Conservation (phyloP, 2,329 filamentous ascomycete species). For the Pseudovirgaria hyperparasitica region DNA sequence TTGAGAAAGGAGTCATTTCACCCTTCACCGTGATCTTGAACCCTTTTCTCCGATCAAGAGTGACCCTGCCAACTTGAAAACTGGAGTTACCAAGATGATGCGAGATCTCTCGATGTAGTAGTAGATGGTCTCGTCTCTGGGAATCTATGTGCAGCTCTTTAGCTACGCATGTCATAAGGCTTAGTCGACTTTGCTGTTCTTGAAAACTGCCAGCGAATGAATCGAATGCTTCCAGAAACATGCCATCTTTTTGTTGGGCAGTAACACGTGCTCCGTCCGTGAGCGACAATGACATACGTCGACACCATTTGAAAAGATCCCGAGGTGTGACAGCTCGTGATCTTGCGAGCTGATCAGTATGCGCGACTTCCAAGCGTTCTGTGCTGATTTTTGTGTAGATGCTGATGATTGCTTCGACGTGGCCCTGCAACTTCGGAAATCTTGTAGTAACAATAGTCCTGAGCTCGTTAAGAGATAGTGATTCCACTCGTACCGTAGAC, state of each 20-base stretch:
- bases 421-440: conserved; percentile 54
- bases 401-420: conserved; percentile 42
- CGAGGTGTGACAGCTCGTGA: conserved; percentile 54
- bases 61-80: conserved; percentile 34
- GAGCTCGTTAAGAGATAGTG: conserved; percentile 58
- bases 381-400: conserved; percentile 39
- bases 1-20: conserved; percentile 60
- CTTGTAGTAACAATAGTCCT: conserved; percentile 57
- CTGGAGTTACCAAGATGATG: conserved; percentile 2
- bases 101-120: conserved; percentile 56
- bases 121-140: conserved; percentile 65
- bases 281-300: conserved; percentile 57
- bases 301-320: conserved; percentile 87
- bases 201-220: conserved; percentile 78
- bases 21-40: conserved; percentile 24
- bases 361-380: too few relatives aligned
- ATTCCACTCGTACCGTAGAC: conserved; percentile 58
- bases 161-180: conserved; percentile 59
- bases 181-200: conserved; percentile 45
- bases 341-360: too few relatives aligned
- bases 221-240: conserved; percentile 88
- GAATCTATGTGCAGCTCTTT: conserved; percentile 79
- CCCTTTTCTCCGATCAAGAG: conserved; percentile 25
- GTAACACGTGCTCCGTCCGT: conserved; percentile 47
- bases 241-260: conserved; percentile 62